Percentiles rank a stretch among this genome's conserved stretches.
Evolutionary conservation across 305 asterid species (phyloP).

Genomic region (Rubia balearica): DNA sequence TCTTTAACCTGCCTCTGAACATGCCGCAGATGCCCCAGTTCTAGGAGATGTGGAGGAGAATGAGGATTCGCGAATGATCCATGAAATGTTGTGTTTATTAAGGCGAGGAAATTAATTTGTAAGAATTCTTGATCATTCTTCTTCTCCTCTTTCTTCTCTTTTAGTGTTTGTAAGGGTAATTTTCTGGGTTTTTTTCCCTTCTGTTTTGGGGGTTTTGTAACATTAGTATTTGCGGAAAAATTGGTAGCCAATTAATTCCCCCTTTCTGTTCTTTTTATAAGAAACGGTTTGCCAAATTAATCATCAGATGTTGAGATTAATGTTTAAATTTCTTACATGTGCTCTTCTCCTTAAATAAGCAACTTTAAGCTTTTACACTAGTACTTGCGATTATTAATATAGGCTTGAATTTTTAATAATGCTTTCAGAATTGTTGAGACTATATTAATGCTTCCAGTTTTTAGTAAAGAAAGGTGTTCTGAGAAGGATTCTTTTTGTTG

Average conservation of each 20-base stretch:
- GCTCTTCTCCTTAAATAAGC: background rate
- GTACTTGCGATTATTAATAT: background rate
- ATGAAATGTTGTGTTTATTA: background rate
- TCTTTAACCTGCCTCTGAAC: constrained; percentile 41
- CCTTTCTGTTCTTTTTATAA: constrained; percentile 13
- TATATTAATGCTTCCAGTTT: background rate
- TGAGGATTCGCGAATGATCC: constrained; percentile 15
- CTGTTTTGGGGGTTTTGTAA: constrained; percentile 13
- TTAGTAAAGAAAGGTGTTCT: background rate
- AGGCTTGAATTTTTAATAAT: background rate
- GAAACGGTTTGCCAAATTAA: constrained; percentile 21
- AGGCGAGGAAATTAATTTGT: constrained; percentile 21
- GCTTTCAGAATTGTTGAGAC: background rate
- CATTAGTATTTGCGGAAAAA: constrained; percentile 14
- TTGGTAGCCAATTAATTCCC: background rate
- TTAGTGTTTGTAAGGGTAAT: background rate
- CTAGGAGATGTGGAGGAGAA: constrained; percentile 20
- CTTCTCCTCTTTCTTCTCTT: constrained; percentile 15
- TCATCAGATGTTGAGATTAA: constrained; percentile 11
- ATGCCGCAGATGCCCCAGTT: constrained; percentile 39
- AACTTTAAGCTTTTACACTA: background rate
- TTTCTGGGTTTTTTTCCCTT: background rate
- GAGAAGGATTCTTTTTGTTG: constrained; percentile 14
- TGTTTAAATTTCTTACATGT: background rate
- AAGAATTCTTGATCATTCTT: constrained; percentile 12